Conservation (phyloP, 495 filamentous ascomycete genomes). For the Cudoniella acicularis region DNA sequence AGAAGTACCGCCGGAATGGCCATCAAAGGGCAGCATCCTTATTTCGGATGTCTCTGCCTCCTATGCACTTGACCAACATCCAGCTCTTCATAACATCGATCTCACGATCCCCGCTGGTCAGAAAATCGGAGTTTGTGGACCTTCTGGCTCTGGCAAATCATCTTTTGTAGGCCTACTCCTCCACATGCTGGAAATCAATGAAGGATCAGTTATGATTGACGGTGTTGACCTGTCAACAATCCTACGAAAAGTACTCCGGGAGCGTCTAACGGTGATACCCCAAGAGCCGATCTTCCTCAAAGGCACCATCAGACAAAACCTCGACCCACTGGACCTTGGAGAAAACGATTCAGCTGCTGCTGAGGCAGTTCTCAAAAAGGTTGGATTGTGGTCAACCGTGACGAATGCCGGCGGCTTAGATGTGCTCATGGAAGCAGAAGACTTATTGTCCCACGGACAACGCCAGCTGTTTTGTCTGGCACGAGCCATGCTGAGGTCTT, state of each 20-base stretch:
- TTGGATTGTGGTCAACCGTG: slow-evolving; percentile 37
- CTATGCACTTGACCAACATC: slow-evolving; percentile 24
- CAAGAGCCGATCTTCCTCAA: slow-evolving; percentile 43
- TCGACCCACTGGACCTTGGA: slow-evolving; percentile 35
- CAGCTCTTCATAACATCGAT: slow-evolving; percentile 53
- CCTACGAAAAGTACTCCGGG: background rate
- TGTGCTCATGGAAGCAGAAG: slow-evolving; percentile 31
- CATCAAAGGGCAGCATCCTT: slow-evolving; percentile 23
- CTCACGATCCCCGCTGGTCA: slow-evolving; percentile 80
- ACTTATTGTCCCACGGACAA: slow-evolving; percentile 39
- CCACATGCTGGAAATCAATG: background rate
- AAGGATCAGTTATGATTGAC: background rate
- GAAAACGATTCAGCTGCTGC: slow-evolving; percentile 33
- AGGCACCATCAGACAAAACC: slow-evolving; percentile 44
- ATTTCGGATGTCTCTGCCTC: slow-evolving; percentile 30
- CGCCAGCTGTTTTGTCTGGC: slow-evolving; percentile 45
- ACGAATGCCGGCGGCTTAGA: slow-evolving; percentile 37
- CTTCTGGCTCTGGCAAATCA: slow-evolving; percentile 10
- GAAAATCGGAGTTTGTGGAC: slow-evolving; percentile 30
- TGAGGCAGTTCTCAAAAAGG: slow-evolving; percentile 31
- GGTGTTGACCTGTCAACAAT: background rate
- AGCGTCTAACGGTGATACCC: slow-evolving; percentile 31
- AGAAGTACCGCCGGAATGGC: slow-evolving; percentile 32
- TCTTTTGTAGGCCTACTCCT: background rate
- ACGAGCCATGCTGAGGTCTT: slow-evolving; percentile 31